phyloP scores from a whole-genome alignment of 2,329 filamentous ascomycete species.

The Alternaria sp. region DNA sequence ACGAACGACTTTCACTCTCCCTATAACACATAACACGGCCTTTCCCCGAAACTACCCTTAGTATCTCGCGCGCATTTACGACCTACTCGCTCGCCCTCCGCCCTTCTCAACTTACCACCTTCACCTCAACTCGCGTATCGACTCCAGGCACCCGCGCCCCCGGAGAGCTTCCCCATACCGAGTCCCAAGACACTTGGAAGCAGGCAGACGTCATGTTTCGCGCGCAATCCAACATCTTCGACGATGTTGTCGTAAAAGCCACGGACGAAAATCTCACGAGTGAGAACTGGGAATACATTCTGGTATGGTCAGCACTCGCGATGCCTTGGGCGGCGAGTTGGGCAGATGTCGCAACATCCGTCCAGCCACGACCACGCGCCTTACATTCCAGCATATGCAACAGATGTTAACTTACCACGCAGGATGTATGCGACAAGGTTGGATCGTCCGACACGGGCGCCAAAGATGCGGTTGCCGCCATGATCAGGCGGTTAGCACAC shows the following conservation, averaged over 20 bases:
- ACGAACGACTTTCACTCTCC: constrained; percentile 6
- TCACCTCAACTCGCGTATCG: not conserved
- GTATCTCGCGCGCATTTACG: not conserved
- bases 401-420: constrained; percentile 17
- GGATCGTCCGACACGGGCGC: constrained; percentile 61
- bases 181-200: not conserved
- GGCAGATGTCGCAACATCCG: not conserved
- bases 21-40: constrained; percentile 6
- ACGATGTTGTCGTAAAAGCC: constrained; percentile 77
- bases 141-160: constrained; percentile 9
- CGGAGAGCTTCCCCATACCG: constrained; percentile 4
- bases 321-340: not conserved
- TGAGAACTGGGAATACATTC: constrained; percentile 74
- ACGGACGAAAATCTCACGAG: constrained; percentile 98
- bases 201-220: constrained; percentile 52
- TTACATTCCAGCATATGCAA: not conserved
- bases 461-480: constrained; percentile 84
- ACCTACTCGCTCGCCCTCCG: not conserved
- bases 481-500: constrained; percentile 91
- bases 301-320: constrained; percentile 51
- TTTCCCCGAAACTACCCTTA: not conserved
- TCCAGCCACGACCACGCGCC: not conserved
- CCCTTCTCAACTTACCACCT: not conserved
- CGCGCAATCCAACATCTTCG: constrained; percentile 69
- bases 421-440: constrained; percentile 68